phyloP scores from a whole-genome alignment of 2,329 filamentous ascomycete species.

The Ceratocystis eucalypticola region DNA sequence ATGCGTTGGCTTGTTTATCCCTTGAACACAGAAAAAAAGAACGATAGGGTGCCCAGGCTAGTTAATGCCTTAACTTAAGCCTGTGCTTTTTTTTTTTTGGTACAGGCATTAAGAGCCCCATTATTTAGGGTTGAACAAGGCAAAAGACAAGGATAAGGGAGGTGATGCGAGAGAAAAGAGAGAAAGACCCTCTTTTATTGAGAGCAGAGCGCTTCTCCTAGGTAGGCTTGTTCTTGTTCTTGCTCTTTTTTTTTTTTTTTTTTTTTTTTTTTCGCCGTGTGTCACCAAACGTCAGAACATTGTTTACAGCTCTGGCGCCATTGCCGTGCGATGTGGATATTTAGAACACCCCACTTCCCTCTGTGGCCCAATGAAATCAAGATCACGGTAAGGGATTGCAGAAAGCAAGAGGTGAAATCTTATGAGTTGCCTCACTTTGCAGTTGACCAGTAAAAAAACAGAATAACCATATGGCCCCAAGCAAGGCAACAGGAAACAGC shows the following conservation, averaged over 20 bases:
- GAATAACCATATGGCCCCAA: too few species aligned
- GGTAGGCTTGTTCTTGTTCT: background rate
- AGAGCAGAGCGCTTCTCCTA: too few species aligned
- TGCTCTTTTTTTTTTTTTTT: background rate
- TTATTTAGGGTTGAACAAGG: background rate
- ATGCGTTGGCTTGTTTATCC: background rate
- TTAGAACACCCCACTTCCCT: too few species aligned
- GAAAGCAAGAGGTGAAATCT: too few species aligned
- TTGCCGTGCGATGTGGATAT: background rate
- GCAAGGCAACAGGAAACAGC: too few species aligned
- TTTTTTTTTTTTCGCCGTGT: background rate
- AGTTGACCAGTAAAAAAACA: too few species aligned
- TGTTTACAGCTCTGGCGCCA: background rate
- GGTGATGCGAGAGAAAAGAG: background rate
- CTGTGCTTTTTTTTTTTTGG: too few species aligned
- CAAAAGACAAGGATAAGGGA: background rate
- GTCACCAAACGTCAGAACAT: constrained; percentile 6
- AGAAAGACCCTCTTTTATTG: background rate
- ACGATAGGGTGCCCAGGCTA: background rate
- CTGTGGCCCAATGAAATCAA: too few species aligned
- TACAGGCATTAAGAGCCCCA: background rate
- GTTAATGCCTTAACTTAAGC: background rate
- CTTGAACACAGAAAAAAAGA: background rate
- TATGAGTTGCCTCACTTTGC: too few species aligned
- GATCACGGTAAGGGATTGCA: too few species aligned